Percentiles rank a stretch among this genome's conserved stretches.
phyloP scores from a whole-genome alignment of 139 green algal genomes.

The Raphidocelis subcapitata region DNA sequence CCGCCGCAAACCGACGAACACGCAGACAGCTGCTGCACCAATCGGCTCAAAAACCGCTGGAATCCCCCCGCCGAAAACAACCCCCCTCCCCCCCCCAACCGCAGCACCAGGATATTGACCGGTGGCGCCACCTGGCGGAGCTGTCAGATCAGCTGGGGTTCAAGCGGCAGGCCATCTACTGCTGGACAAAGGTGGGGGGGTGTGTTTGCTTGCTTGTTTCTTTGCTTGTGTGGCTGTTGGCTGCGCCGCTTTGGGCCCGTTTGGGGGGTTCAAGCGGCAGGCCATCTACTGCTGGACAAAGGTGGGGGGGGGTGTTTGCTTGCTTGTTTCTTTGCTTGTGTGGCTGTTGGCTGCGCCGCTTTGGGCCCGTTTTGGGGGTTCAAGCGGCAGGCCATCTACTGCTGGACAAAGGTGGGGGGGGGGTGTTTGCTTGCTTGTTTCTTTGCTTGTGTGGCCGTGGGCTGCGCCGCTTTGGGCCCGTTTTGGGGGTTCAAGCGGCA shows the following conservation, averaged over 20 bases:
- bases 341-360: no score
- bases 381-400: slow-evolving; percentile 86
- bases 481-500: slow-evolving; percentile 74
- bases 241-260: no score
- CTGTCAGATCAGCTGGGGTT: slow-evolving; percentile 70
- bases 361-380: no score
- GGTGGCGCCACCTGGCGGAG: slow-evolving; percentile 80
- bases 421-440: neutral
- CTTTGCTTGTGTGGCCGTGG: no score
- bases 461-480: no score
- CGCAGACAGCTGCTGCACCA: no score
- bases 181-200: slow-evolving; percentile 61
- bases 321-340: neutral
- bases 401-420: slow-evolving; percentile 63
- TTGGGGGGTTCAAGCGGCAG: slow-evolving; percentile 72
- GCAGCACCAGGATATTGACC: slow-evolving; percentile 1
- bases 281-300: slow-evolving; percentile 87
- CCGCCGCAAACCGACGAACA: no score
- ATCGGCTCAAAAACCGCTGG: no score
- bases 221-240: no score
- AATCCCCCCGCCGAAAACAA: neutral
- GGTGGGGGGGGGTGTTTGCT: slow-evolving; percentile 23
- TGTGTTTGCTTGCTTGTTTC: neutral
- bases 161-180: slow-evolving; percentile 86
- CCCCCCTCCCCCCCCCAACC: neutral